Base-by-base conservation (phyloP, 2,329 filamentous ascomycete species). In the Aspergillus bombycis region DNA sequence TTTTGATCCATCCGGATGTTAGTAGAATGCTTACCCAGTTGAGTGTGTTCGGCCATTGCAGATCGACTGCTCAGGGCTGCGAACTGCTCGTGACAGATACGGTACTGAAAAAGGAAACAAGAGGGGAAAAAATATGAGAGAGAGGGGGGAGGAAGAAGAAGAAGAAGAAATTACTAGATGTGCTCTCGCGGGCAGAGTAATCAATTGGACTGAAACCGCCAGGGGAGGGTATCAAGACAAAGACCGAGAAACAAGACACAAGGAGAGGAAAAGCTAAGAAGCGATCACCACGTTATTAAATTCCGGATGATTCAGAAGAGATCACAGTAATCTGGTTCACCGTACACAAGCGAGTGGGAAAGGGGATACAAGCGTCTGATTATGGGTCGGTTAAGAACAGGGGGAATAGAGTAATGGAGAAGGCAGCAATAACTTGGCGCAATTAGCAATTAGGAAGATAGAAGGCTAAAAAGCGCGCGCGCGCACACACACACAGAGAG, bases 21-120 rank as follows among this genome's bases (percentile, higher is more conserved):
- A 48, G 16, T 36, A 38, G 28, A 48, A 23, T 11, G 48, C 45
- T 45, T 57, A 63, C 53, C 57, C 41, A 21, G 36, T 14, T 38
- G 48, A n/a, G 10, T 26, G 23, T 36, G 58, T 28, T 57, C 57
- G 45, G 60, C 62, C 50, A 65, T 65, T 36, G 2, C 57, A 23
- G 11, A 41, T 41, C 28, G n/a, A 34, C 9, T 32, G 9, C 34
- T 50, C n/a, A 26, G 36, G 26, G 10, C 14, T 16, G n/a, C 26
- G n/a, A 48, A 19, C 26, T 52, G 21, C 14, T 32, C 28, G 19
- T 19, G 9, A 32, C 19, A 12, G 28, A n/a, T n/a, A 52, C 16
- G n/a, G 10, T 16, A 23, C 38, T 48, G n/a, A 32, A 41, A 55
- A n/a, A 36, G 38, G 48, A 10, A 55, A 58, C 28, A 43, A 21